These are phyloP conservation scores for Aspergillus sp. DNA, from an alignment of 2,329 filamentous ascomycete species.

Conservation along the genomic window DNA sequence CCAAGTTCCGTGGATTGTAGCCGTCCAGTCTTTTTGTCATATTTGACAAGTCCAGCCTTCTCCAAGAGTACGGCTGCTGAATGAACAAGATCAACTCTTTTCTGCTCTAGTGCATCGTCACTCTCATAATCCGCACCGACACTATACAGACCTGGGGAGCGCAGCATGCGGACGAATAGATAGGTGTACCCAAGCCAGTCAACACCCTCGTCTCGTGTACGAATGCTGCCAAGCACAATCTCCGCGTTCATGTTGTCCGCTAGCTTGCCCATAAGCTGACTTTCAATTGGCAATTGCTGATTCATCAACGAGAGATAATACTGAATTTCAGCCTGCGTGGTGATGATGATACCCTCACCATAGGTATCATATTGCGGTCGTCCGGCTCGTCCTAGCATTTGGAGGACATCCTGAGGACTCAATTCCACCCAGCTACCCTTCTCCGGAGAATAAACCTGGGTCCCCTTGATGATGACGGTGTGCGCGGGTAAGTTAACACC, in stretches of 20 bases:
- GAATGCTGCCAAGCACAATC: conserved; percentile 88
- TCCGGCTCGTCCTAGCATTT: conserved; percentile 97
- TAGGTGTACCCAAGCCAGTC: conserved; percentile 99
- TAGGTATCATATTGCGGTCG: conserved; percentile 96
- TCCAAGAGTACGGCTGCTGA: conserved; percentile 86
- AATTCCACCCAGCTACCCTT: conserved; percentile 98
- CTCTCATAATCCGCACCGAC: conserved; percentile 95
- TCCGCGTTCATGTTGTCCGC: conserved; percentile 97
- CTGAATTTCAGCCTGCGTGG: conserved; percentile 88
- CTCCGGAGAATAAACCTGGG: conserved; percentile 95
- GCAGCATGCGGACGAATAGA: conserved; percentile 94
- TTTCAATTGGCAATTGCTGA: conserved; percentile 95
- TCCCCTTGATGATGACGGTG: conserved; percentile 98
- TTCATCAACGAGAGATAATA: conserved; percentile 97
- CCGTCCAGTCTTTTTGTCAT: conserved; percentile 88
- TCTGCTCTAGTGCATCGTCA: conserved; percentile 88
- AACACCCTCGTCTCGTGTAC: conserved; percentile 91
- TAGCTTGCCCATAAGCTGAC: conserved; percentile 87
- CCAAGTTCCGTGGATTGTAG: conserved; percentile 91
- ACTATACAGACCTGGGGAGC: conserved; percentile 90
- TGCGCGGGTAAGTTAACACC: conserved; percentile 97
- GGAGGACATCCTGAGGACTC: conserved; percentile 93
- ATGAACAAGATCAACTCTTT: conserved; percentile 94
- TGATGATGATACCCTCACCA: conserved; percentile 98
- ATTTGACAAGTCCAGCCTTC: conserved; percentile 86